Conservation (phyloP, 495 filamentous ascomycete genomes). For the Lichina pygmaea region DNA sequence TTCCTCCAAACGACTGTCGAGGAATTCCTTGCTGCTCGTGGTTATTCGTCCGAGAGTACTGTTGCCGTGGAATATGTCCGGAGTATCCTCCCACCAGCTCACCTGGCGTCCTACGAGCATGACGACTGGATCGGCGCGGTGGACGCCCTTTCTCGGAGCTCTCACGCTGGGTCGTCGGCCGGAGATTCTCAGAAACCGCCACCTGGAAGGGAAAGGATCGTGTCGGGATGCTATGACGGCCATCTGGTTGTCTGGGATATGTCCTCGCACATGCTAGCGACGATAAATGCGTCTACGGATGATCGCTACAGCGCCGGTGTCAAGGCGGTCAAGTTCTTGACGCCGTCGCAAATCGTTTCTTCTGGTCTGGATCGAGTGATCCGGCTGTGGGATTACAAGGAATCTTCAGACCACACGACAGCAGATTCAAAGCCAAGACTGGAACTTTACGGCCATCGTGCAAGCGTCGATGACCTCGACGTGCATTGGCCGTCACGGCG, state of each 20-base stretch:
- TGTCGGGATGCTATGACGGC: slow-evolving; percentile 82
- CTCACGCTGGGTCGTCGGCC: slow-evolving; percentile 29
- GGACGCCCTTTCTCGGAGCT: slow-evolving; percentile 50
- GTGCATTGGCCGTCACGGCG: slow-evolving; percentile 49
- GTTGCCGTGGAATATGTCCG: slow-evolving; percentile 81
- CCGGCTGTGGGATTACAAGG: slow-evolving; percentile 65
- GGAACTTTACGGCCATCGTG: slow-evolving; percentile 69
- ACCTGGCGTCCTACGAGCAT: slow-evolving; percentile 72
- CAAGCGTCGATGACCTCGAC: slow-evolving; percentile 43
- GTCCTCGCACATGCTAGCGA: slow-evolving; percentile 50
- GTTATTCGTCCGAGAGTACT: slow-evolving; percentile 64
- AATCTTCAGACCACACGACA: slow-evolving; percentile 27
- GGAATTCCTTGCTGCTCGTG: slow-evolving; percentile 62
- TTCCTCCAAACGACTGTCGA: slow-evolving; percentile 75
- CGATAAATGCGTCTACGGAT: slow-evolving; percentile 29
- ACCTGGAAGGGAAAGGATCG: slow-evolving; percentile 36
- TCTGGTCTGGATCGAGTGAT: slow-evolving; percentile 59
- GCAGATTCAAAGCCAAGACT: slow-evolving; percentile 45
- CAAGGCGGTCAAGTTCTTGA: slow-evolving; percentile 59
- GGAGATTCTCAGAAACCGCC: slow-evolving; percentile 10
- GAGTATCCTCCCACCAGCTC: slow-evolving; percentile 62
- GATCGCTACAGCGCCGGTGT: slow-evolving; percentile 51
- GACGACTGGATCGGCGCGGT: slow-evolving; percentile 92
- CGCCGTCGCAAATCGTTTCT: slow-evolving; percentile 47
- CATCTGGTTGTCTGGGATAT: slow-evolving; percentile 68